These are phyloP conservation scores for Daldinia sp. DNA, from an alignment of 2,329 filamentous ascomycete genomes.

Conservation along the genomic window DNA sequence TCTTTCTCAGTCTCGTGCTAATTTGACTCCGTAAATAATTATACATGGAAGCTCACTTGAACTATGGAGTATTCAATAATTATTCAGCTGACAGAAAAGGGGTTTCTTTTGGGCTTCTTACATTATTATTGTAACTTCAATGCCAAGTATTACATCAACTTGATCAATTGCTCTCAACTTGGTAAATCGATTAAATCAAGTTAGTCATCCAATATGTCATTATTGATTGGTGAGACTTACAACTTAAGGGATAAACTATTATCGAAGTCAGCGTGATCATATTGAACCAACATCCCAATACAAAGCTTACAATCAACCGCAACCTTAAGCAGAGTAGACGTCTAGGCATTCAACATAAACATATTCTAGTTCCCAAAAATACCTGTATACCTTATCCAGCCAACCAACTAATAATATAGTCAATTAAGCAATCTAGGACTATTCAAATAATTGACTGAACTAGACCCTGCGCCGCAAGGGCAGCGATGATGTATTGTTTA, in stretches of 20 bases:
- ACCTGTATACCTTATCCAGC: neutral
- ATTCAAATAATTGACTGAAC: neutral
- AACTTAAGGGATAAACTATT: slow-evolving; percentile 8
- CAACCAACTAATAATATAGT: slow-evolving; percentile 1
- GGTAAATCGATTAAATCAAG: neutral
- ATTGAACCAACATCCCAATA: neutral
- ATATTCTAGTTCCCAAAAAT: neutral
- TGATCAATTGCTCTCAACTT: neutral
- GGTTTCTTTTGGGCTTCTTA: slow-evolving; percentile 8
- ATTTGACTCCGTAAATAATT: neutral
- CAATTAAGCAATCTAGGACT: slow-evolving; percentile 4
- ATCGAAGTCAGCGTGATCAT: slow-evolving; percentile 1
- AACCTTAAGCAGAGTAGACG: neutral
- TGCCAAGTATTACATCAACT: slow-evolving; percentile 12
- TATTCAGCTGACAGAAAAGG: slow-evolving; percentile 7
- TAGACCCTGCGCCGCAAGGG: neutral
- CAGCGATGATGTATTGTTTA: neutral
- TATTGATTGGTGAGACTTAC: slow-evolving; percentile 19
- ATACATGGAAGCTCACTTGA: neutral
- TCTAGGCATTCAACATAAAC: neutral
- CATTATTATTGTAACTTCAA: neutral
- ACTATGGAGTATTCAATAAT: slow-evolving; percentile 3
- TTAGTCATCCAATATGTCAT: slow-evolving; percentile 14
- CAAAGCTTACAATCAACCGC: neutral
- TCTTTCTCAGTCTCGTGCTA: neutral